These are phyloP conservation scores for Floccularia luteovirens DNA, from an alignment of 768 basidiomycete species.

Conservation along the genomic window DNA sequence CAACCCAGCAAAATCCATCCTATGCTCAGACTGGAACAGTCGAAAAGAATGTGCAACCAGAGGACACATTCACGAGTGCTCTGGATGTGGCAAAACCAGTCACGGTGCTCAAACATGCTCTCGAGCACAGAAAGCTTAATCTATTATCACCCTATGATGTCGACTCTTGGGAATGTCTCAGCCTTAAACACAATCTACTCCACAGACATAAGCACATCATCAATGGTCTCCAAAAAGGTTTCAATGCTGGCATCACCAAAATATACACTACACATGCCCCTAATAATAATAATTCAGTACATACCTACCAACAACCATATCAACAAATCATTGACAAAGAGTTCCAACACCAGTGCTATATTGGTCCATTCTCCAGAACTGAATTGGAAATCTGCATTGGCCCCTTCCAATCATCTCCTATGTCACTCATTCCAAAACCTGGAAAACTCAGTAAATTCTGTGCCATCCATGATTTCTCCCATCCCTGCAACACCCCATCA, in stretches of 20 bases:
- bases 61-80: conserved; percentile 1
- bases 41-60: not conserved
- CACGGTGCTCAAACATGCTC: conserved; percentile 1
- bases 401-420: conserved; percentile 29
- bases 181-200: not conserved
- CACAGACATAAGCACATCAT: not conserved
- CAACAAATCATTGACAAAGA: conserved; percentile 13
- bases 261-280: not conserved
- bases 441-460: conserved; percentile 21
- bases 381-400: conserved; percentile 22
- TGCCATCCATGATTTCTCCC: conserved; percentile 30
- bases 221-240: not conserved
- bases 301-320: not conserved
- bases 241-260: not conserved
- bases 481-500: conserved; percentile 10
- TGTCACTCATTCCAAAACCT: conserved; percentile 26
- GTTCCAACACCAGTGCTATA: conserved; percentile 14
- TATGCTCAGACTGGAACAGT: not conserved
- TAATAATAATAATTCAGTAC: not conserved
- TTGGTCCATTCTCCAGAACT: conserved; percentile 19
- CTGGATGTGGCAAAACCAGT: not conserved
- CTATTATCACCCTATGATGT: conserved; percentile 1
- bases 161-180: not conserved
- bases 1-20: not conserved
- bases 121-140: conserved; percentile 1